phyloP scores from a whole-genome alignment of 2,329 filamentous ascomycete genomes.

The Calonectria henricotiae region DNA sequence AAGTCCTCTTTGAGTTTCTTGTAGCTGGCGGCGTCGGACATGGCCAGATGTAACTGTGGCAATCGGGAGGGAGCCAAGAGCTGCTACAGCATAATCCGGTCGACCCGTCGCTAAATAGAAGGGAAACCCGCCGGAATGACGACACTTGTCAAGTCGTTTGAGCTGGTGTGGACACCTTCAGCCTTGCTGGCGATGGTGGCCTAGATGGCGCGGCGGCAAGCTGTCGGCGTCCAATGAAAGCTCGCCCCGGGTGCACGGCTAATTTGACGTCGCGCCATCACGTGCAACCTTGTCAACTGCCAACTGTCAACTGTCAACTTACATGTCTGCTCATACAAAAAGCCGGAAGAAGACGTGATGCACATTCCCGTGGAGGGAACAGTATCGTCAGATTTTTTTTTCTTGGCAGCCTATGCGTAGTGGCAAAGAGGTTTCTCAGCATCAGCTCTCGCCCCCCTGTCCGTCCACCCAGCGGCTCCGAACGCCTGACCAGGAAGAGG shows the following conservation, averaged over 20 bases:
- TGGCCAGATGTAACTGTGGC: slow-evolving; percentile 45
- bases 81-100: slow-evolving; percentile 40
- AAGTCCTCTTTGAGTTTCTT: slow-evolving; percentile 96
- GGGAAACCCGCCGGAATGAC: slow-evolving; percentile 34
- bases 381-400: not conserved
- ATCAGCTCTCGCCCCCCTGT: not conserved
- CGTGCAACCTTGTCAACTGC: slow-evolving; percentile 32
- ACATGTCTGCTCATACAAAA: not conserved
- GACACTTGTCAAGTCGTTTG: slow-evolving; percentile 47
- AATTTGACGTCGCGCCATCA: slow-evolving; percentile 24
- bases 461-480: not conserved
- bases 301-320: not conserved
- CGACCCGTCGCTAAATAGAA: slow-evolving; percentile 26
- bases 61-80: slow-evolving; percentile 16
- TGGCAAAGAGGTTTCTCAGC: not conserved
- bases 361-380: not conserved
- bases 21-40: slow-evolving; percentile 73
- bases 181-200: slow-evolving; percentile 49
- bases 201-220: slow-evolving; percentile 32
- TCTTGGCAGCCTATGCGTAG: not conserved
- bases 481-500: slow-evolving; percentile 18
- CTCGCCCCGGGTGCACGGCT: slow-evolving; percentile 33
- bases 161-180: slow-evolving; percentile 41
- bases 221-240: slow-evolving; percentile 40
- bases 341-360: not conserved